Evolutionary conservation across 1,284 basidiomycete genomes (phyloP).

Genomic region (Anthracocystis panici-leucophaei): DNA sequence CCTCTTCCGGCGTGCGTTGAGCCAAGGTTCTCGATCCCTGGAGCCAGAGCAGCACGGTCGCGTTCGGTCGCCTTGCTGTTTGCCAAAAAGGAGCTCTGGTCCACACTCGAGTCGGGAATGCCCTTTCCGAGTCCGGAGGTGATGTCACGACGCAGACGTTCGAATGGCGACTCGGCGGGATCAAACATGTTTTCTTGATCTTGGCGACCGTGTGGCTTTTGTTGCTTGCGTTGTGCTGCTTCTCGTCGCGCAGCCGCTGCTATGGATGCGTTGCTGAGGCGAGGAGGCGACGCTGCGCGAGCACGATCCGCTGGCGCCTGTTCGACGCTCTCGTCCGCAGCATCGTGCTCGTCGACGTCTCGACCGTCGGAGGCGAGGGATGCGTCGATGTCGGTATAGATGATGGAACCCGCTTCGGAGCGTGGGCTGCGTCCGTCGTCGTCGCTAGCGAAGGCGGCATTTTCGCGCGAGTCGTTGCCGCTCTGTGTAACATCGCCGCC

Average conservation of each 20-base stretch:
- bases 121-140: constrained; percentile 36
- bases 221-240: constrained; percentile 42
- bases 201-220: constrained; percentile 29
- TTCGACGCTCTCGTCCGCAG: constrained; percentile 40
- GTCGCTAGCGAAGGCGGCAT: constrained; percentile 39
- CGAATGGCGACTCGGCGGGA: constrained; percentile 79
- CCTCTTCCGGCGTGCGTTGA: constrained; percentile 19
- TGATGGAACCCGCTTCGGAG: constrained; percentile 37
- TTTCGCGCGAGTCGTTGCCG: constrained; percentile 34
- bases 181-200: constrained; percentile 44
- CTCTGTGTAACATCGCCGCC: constrained; percentile 38
- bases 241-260: constrained; percentile 77
- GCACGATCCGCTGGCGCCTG: constrained; percentile 71
- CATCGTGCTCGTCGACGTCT: constrained; percentile 18
- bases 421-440: constrained; percentile 29
- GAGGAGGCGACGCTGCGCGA: constrained; percentile 75
- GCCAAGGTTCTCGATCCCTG: constrained; percentile 38
- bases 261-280: constrained; percentile 68
- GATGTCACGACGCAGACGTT: constrained; percentile 72
- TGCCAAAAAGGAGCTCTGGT: constrained; percentile 30
- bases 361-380: constrained; percentile 24
- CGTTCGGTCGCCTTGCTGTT: constrained; percentile 24
- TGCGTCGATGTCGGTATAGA: constrained; percentile 36
- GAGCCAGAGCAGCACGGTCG: constrained; percentile 40
- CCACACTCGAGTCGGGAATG: constrained; percentile 25